Percentiles rank a stretch among this genome's conserved stretches.
Conservation (phyloP, 768 basidiomycete genomes). For the Leccinum uliginosum region DNA sequence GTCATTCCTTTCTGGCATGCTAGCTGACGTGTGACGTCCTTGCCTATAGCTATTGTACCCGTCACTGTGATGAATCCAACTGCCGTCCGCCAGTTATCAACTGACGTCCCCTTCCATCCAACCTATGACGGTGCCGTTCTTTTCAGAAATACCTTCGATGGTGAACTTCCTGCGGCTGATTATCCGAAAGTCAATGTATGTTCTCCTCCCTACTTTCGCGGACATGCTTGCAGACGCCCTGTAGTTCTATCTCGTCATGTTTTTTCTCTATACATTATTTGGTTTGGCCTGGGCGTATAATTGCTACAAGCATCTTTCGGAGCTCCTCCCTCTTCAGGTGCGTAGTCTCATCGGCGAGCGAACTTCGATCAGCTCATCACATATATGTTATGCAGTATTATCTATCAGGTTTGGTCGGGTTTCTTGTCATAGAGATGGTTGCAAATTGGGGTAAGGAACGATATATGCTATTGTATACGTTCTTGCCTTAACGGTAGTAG, state of each 20-base stretch:
- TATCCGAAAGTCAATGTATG: slow-evolving; percentile 95
- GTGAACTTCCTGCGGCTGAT: slow-evolving; percentile 86
- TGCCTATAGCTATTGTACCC: slow-evolving; percentile 70
- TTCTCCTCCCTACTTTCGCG: slow-evolving; percentile 5
- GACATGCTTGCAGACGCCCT: neutral
- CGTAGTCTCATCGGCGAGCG: slow-evolving; percentile 10
- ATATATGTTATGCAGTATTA: slow-evolving; percentile 58
- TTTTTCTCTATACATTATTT: slow-evolving; percentile 68
- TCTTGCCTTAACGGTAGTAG: slow-evolving; percentile 33
- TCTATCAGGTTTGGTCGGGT: slow-evolving; percentile 79
- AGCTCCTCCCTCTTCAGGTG: slow-evolving; percentile 87
- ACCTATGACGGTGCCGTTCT: slow-evolving; percentile 73
- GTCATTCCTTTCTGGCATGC: slow-evolving; percentile 27
- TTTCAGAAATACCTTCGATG: slow-evolving; percentile 86
- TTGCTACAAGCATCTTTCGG: slow-evolving; percentile 74
- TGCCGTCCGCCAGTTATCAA: slow-evolving; percentile 34
- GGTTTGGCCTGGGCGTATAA: slow-evolving; percentile 77
- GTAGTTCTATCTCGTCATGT: slow-evolving; percentile 87
- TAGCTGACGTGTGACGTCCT: neutral
- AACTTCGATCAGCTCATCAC: slow-evolving; percentile 1
- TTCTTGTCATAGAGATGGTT: slow-evolving; percentile 92
- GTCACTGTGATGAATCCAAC: slow-evolving; percentile 63
- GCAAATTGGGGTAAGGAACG: slow-evolving; percentile 72
- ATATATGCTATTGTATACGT: neutral
- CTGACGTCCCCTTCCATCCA: slow-evolving; percentile 65